Percentiles rank a stretch among this genome's conserved stretches.
Conservation (phyloP, 306 rosid species). For the Lathyrus aphaca region DNA sequence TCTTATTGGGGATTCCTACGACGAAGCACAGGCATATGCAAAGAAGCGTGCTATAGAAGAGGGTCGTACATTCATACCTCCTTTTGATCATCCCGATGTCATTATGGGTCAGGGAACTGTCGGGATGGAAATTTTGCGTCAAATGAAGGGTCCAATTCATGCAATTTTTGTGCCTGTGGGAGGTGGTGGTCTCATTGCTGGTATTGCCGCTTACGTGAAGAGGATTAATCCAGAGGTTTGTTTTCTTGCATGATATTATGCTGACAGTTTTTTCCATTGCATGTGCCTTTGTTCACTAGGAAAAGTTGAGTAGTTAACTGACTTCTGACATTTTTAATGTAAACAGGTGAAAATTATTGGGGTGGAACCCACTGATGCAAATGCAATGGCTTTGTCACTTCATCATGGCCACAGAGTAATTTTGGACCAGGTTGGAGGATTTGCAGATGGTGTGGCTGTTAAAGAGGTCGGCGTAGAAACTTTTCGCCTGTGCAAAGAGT, state of each 20-base stretch:
- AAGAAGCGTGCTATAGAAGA: constrained; percentile 72
- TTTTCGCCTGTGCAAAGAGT: constrained; percentile 81
- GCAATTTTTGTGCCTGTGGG: constrained; percentile 98
- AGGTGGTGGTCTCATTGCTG: constrained; percentile 97
- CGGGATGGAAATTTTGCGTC: constrained; percentile 93
- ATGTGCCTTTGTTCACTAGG: not conserved
- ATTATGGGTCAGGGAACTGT: constrained; percentile 93
- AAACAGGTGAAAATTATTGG: constrained; percentile 88
- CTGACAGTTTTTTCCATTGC: not conserved
- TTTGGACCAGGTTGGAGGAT: constrained; percentile 85
- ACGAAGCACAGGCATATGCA: constrained; percentile 93
- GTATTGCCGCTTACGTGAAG: constrained; percentile 96
- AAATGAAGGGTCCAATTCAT: constrained; percentile 62
- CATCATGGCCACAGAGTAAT: constrained; percentile 84
- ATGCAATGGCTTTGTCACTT: constrained; percentile 91
- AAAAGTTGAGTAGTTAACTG: not conserved
- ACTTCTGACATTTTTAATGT: constrained; percentile 24
- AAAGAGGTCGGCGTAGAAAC: constrained; percentile 97
- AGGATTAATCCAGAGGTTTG: constrained; percentile 86
- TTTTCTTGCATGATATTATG: constrained; percentile 26
- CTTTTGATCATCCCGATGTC: constrained; percentile 96
- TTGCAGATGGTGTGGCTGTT: constrained; percentile 99
- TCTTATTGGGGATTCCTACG: constrained; percentile 87
- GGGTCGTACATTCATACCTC: constrained; percentile 76
- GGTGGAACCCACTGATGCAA: constrained; percentile 93